Base-by-base conservation (phyloP, 768 basidiomycete genomes). In the Tricholoma sp. region DNA sequence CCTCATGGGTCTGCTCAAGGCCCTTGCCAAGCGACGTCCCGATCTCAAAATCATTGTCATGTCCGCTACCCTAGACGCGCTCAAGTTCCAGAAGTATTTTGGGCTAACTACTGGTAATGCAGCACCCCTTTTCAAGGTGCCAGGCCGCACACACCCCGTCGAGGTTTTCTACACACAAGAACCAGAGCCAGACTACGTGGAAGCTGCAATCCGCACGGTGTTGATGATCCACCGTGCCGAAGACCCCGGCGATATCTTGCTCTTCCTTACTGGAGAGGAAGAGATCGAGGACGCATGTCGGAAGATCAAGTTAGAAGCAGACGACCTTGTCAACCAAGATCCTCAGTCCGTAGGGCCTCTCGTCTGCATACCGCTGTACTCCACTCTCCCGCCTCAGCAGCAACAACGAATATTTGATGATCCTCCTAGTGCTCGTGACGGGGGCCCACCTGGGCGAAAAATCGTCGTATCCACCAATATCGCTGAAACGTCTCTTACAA, bases 1-100 rank as follows among this genome's bases (percentile, higher is more conserved):
- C 65, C 85, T 99, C 33, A 98, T 99, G 95, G 94, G 96, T 59
- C 79, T 99, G 6, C 80, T 98, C 33, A 99, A 98, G 72, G 71
- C 78, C 33, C 80, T 99, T 20, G 88, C 88, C 2, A 86, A 84
- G 67, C 83, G 81, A 60, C 85, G 97, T 33, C 59, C 80, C 1
- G 96, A 99, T 70, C 84, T 99, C 61, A 98, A 97, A 76, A 87
- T 98, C 70, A 95, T 99, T 59, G 75, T 99, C 78, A 99, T 99
- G 96, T 94, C 91, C 37, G 97, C 97, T 13, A 99, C 97, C 1
- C 86, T 99, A 17, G 96, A 98, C 65, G 92, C 96, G 0, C 80
- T 89, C 67, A 98, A 98, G 70, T 98, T 98, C 74, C 94, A 94
- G 70, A 91, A 88, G 65, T 99, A 98, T 78, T 98, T 98, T 68